Evolutionary conservation across 139 green algal species (phyloP).

Genomic region (Chlamydomonas sp.): DNA sequence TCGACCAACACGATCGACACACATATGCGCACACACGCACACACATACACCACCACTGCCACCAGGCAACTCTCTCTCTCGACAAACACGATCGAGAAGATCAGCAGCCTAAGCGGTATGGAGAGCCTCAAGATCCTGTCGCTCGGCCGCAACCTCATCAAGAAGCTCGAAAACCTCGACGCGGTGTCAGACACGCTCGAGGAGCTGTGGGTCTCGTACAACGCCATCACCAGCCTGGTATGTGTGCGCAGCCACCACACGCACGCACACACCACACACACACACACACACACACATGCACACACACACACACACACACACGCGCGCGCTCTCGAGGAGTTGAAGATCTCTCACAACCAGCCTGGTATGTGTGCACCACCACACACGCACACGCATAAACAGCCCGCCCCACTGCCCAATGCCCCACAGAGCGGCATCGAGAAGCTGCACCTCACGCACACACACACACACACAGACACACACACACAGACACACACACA

Average conservation of each 20-base stretch:
- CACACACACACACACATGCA: too few species aligned
- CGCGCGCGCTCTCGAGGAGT: not conserved
- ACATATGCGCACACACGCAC: too few species aligned
- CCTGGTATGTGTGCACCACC: too few species aligned
- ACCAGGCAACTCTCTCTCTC: slow-evolving; percentile 81
- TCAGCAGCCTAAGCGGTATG: slow-evolving; percentile 69
- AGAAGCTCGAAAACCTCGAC: slow-evolving; percentile 91
- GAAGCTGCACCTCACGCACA: not conserved
- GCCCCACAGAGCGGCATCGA: not conserved
- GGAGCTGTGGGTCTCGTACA: slow-evolving; percentile 94
- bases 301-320: not conserved
- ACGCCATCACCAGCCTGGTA: slow-evolving; percentile 80
- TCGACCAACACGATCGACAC: too few species aligned
- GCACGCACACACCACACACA: too few species aligned
- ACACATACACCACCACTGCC: not conserved
- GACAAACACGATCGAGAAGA: slow-evolving; percentile 94
- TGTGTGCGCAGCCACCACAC: too few species aligned
- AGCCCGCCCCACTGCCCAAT: too few species aligned
- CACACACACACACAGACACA: not conserved
- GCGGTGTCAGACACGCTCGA: slow-evolving; percentile 74
- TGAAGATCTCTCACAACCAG: not conserved
- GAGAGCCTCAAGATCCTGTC: slow-evolving; percentile 74
- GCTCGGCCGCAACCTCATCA: slow-evolving; percentile 86
- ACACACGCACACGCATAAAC: too few species aligned
- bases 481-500: not conserved